phyloP scores from a whole-genome alignment of 441 rosid genomes.

The Euphorbia corollata region DNA sequence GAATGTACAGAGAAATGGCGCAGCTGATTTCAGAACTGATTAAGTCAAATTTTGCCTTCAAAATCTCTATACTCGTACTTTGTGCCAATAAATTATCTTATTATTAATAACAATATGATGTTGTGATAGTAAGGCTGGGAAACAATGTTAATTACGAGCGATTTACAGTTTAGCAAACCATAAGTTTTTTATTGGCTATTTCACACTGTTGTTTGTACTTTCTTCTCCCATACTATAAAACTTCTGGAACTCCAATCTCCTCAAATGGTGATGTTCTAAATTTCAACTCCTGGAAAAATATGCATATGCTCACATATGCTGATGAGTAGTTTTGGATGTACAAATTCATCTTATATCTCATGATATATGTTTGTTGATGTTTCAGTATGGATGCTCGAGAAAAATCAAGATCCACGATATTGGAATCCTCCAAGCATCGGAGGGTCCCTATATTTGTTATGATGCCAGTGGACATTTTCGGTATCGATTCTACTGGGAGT shows the following conservation, averaged over 20 bases:
- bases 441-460: slow-evolving; percentile 52
- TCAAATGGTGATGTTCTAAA: background rate
- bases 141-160: background rate
- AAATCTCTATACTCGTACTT: background rate
- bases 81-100: background rate
- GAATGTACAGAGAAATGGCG: background rate
- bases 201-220: background rate
- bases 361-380: slow-evolving; percentile 11
- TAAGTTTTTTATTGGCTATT: background rate
- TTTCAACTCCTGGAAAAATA: background rate
- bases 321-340: background rate
- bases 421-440: slow-evolving; percentile 49
- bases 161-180: background rate
- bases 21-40: background rate
- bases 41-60: background rate
- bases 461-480: slow-evolving; percentile 46
- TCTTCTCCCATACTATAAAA: background rate
- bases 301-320: background rate
- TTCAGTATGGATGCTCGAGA: slow-evolving; percentile 60
- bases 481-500: slow-evolving; percentile 47
- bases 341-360: background rate
- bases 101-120: background rate
- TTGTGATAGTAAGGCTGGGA: background rate
- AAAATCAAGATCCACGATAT: slow-evolving; percentile 40
- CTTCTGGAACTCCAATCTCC: background rate